Evolutionary conservation across 1,284 basidiomycete genomes (phyloP).

Genomic region (Sanghuangporus baumii): DNA sequence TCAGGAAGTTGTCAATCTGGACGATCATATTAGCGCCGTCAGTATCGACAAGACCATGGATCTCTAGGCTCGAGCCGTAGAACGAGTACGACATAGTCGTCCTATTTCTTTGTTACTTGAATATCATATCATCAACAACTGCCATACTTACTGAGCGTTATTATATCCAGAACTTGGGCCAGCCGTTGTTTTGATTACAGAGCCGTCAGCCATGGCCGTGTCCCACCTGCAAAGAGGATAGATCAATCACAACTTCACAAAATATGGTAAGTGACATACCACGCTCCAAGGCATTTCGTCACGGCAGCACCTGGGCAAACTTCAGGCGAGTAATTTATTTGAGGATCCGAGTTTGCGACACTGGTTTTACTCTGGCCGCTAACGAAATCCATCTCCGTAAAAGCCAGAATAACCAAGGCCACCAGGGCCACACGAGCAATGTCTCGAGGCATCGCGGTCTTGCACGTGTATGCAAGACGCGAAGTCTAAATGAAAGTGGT

Average conservation of each 20-base stretch:
- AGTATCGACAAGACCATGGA: constrained; percentile 10
- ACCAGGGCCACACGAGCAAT: constrained; percentile 9
- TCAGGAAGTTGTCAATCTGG: constrained; percentile 10
- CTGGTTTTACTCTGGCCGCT: constrained; percentile 8
- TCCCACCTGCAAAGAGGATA: constrained; percentile 10
- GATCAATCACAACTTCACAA: neutral
- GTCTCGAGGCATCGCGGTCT: neutral
- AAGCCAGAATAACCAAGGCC: constrained; percentile 5
- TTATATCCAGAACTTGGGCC: constrained; percentile 10
- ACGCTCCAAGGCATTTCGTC: constrained; percentile 8
- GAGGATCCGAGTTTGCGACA: constrained; percentile 12
- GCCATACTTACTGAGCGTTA: constrained; percentile 6
- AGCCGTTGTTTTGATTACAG: constrained; percentile 10
- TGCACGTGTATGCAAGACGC: neutral
- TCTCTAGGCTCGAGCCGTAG: constrained; percentile 13
- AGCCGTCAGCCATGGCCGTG: constrained; percentile 5
- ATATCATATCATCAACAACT: neutral
- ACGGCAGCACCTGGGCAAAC: constrained; percentile 1
- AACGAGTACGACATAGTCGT: constrained; percentile 10
- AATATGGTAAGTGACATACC: neutral
- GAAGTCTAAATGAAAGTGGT: neutral
- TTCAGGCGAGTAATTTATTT: constrained; percentile 10
- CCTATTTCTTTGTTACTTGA: neutral
- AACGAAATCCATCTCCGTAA: neutral
- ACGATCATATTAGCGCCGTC: constrained; percentile 14